Conservation (phyloP, 768 basidiomycete species). For the Termitomyces sp. region DNA sequence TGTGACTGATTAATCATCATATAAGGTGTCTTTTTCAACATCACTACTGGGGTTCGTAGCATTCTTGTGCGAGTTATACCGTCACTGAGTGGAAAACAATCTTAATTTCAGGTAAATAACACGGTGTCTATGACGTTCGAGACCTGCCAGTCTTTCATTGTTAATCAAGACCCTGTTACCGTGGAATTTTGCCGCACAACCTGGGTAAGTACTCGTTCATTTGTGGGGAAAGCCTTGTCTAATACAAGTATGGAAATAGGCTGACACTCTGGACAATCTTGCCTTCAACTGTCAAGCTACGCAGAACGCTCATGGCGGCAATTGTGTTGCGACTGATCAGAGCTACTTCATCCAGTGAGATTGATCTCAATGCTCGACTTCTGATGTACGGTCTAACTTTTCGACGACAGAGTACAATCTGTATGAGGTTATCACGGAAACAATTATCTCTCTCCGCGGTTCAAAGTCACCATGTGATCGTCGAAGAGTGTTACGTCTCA, state of each 20-base stretch:
- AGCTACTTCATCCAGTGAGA: constrained; percentile 47
- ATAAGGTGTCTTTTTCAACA: constrained; percentile 25
- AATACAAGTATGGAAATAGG: constrained; percentile 15
- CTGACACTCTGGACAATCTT: constrained; percentile 33
- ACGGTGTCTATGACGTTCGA: constrained; percentile 34
- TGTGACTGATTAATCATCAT: not conserved
- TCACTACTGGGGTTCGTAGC: constrained; percentile 24
- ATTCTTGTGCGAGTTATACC: not conserved
- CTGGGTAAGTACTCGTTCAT: constrained; percentile 28
- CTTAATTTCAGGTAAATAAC: constrained; percentile 23
- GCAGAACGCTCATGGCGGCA: constrained; percentile 46
- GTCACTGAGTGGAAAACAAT: not conserved
- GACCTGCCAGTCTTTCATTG: constrained; percentile 41
- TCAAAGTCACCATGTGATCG: too few relatives aligned
- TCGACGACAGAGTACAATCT: not conserved
- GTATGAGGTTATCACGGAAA: not conserved
- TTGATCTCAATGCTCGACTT: not conserved
- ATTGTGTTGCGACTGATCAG: constrained; percentile 41
- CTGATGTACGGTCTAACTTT: not conserved
- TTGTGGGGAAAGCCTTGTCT: not conserved
- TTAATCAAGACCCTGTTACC: constrained; percentile 36
- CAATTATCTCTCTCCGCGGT: too few relatives aligned
- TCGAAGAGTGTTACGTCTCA: too few relatives aligned
- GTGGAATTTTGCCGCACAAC: constrained; percentile 41
- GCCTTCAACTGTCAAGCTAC: constrained; percentile 41